phyloP scores from a whole-genome alignment of 345 rosid species.

The Rhodamnia argentea region DNA sequence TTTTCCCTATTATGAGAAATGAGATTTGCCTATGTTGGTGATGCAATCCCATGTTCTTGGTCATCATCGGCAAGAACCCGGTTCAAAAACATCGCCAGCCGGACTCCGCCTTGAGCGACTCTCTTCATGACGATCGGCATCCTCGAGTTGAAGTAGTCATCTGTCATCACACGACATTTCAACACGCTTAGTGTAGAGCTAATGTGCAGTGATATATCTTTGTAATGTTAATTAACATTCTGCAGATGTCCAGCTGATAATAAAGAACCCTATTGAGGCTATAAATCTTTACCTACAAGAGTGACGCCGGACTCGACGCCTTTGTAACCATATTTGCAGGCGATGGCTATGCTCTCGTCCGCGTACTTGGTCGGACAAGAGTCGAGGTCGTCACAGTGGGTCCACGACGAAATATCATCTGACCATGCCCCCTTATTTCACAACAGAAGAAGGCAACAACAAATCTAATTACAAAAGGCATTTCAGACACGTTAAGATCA shows the following conservation, averaged over 20 bases:
- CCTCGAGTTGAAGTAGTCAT: conserved; percentile 82
- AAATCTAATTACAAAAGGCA: background rate
- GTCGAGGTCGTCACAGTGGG: conserved; percentile 53
- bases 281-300: conserved; percentile 34
- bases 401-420: conserved; percentile 67
- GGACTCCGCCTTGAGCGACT: conserved; percentile 84
- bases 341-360: conserved; percentile 61
- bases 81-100: conserved; percentile 84
- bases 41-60: conserved; percentile 19
- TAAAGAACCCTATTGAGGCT: too few species aligned
- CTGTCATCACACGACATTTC: conserved; percentile 13
- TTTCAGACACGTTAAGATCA: background rate
- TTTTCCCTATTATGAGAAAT: background rate
- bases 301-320: conserved; percentile 63
- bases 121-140: conserved; percentile 88
- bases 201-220: too few species aligned
- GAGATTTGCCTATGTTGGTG: conserved; percentile 19
- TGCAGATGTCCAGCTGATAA: background rate
- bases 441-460: background rate
- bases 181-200: background rate
- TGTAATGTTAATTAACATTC: too few species aligned
- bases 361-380: conserved; percentile 84
- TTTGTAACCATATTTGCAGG: conserved; percentile 92
- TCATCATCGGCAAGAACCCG: conserved; percentile 31
- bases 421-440: conserved; percentile 63